Conservation (phyloP, 2,329 filamentous ascomycete species). For the Aspergillus vadensis region DNA sequence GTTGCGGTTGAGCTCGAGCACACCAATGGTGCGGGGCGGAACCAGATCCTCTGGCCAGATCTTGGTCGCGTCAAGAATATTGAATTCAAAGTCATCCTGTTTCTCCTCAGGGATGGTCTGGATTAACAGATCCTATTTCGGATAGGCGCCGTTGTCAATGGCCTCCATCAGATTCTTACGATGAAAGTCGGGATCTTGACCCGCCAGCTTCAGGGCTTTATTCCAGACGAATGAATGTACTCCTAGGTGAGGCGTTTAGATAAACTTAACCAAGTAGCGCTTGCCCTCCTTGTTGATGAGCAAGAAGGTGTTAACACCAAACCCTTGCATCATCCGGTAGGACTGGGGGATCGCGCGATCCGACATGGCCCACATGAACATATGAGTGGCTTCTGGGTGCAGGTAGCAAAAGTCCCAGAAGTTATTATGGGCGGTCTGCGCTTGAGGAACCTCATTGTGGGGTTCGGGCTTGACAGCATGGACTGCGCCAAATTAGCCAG, state of each 20-base stretch:
- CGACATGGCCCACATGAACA: slow-evolving; percentile 36
- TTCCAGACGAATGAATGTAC: slow-evolving; percentile 52
- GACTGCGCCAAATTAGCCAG: slow-evolving; percentile 18
- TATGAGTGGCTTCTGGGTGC: slow-evolving; percentile 35
- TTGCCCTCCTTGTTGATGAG: slow-evolving; percentile 36
- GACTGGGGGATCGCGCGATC: slow-evolving; percentile 38
- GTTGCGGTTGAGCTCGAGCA: slow-evolving; percentile 76
- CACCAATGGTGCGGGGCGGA: slow-evolving; percentile 74
- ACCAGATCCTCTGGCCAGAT: slow-evolving; percentile 78
- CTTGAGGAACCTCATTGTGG: slow-evolving; percentile 54
- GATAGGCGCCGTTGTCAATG: slow-evolving; percentile 69
- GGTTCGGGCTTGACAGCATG: slow-evolving; percentile 44
- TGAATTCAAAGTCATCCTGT: slow-evolving; percentile 79
- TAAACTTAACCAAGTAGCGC: slow-evolving; percentile 37
- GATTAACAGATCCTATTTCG: slow-evolving; percentile 79
- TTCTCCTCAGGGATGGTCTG: slow-evolving; percentile 71
- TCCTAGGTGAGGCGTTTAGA: slow-evolving; percentile 34
- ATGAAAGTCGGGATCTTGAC: slow-evolving; percentile 79
- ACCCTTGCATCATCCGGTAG: slow-evolving; percentile 38
- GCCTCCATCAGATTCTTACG: slow-evolving; percentile 74
- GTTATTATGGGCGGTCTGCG: slow-evolving; percentile 50
- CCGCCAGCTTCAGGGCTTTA: slow-evolving; percentile 72
- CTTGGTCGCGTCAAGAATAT: slow-evolving; percentile 82
- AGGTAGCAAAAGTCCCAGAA: slow-evolving; percentile 47
- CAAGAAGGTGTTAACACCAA: slow-evolving; percentile 37